Base-by-base conservation (phyloP, 352 stramenopile species). In the Plasmopara viticola region DNA sequence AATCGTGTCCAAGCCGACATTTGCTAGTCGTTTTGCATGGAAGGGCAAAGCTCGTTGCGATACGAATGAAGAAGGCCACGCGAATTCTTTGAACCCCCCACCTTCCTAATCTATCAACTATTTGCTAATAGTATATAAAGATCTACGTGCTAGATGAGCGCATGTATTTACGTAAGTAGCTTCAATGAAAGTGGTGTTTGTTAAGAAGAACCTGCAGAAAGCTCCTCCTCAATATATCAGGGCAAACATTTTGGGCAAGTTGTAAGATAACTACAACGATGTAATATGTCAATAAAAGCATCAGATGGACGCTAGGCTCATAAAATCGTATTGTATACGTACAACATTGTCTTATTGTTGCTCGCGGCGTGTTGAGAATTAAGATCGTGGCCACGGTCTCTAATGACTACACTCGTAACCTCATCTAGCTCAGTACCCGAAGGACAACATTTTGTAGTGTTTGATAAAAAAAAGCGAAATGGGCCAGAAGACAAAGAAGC, bases 401-500 rank as follows among this genome's bases (percentile, higher is more conserved):
- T 9, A 4, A 38, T 48, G 44, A 20, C 6, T 20, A 54, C 30
- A 51, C 7, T 50, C 43, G 9, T 60, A 49, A 14, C 9, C 20
- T 9, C 29, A 15, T 25, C 20, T 9, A 35, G 42, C 43, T 58
- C 43, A 67, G 44, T 53, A 58, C 34, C 44, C 13, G 37, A 55
- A 39, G 7, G 35, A 41, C 17, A 74, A 59, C 59, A 74, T 64
- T 29, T 44, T 41, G 41, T 57, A 70, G 17, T 60, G 30, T 33
- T 67, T 52, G 39, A 64, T 45, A 47, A 71, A 56, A 38, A 72
- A 59, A 42, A 68, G 64, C 35, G 78, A 74, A 25, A 83, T 58
- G n/a, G 78, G 78, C 56, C 73, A 88, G 44, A 85, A 65, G 5
- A 78, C 50, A 33, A 85, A 68, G 47, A 69, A 70, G 13, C 83